These are phyloP conservation scores for Coemansia sp. DNA, from an alignment of 192 early-diverging fungal species.

Conservation along the genomic window DNA sequence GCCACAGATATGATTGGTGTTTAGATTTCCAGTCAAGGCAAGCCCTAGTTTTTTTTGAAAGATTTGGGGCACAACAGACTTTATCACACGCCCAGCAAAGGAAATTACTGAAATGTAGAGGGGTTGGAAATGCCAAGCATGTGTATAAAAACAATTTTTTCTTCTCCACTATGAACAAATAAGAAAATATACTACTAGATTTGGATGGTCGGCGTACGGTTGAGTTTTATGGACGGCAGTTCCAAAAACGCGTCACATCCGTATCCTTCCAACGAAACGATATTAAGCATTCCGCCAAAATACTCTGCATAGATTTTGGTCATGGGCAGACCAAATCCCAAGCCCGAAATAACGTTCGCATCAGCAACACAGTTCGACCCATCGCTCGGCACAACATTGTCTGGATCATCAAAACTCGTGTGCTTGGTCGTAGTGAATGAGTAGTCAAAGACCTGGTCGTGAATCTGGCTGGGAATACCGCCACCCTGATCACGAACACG, in stretches of 20 bases:
- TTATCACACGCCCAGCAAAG: too few species aligned
- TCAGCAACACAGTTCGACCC: not conserved
- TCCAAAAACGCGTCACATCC: slow-evolving; percentile 38
- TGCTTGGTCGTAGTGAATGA: slow-evolving; percentile 80
- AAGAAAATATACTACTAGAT: slow-evolving; percentile 2
- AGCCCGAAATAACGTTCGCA: slow-evolving; percentile 18
- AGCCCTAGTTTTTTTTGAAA: too few species aligned
- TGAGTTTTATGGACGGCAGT: slow-evolving; percentile 30
- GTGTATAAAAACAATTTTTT: too few species aligned
- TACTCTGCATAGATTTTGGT: slow-evolving; percentile 34
- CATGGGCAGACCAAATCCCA: slow-evolving; percentile 44
- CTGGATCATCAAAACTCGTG: slow-evolving; percentile 10
- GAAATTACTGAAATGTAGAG: too few species aligned
- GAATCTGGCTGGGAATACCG: slow-evolving; percentile 72
- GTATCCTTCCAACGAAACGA: slow-evolving; percentile 29
- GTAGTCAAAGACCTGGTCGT: slow-evolving; percentile 79
- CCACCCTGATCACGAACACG: slow-evolving; percentile 83
- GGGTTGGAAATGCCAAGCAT: too few species aligned
- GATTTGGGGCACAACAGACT: too few species aligned
- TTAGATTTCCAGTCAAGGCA: too few species aligned
- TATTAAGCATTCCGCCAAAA: slow-evolving; percentile 33
- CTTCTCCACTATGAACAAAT: too few species aligned
- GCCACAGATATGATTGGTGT: too few species aligned
- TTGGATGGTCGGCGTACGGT: slow-evolving; percentile 12
- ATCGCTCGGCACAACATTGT: not conserved